Evolutionary conservation across 2,329 filamentous ascomycete species (phyloP), one percentile per base, ranked within the genome.

Genomic region (Huntiella omanensis): DNA sequence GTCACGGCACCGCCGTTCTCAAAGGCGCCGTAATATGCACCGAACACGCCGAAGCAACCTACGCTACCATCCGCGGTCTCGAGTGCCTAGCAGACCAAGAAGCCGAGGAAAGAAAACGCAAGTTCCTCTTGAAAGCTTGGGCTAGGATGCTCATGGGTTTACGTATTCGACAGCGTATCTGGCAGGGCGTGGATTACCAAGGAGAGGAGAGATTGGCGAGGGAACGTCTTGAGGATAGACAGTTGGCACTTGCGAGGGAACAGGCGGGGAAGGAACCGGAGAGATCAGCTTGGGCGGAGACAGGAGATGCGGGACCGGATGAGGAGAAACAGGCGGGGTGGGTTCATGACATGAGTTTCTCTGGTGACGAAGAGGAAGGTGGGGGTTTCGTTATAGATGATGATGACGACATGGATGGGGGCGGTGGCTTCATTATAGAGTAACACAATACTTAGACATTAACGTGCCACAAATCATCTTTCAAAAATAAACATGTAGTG

Each of bases 1-100:
- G 84, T 2, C 78, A 84, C 47, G 88, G 88, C 12, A 95, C 85
- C 2, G 86, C 91, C 1, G 71, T 95, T 2, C 63, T 91, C 2
- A 71, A 75, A 34, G 91, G 91, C 2, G 72, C 80, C 1, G 76
- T 98, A 1, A 75, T 93, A 1, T 80, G 86, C 0, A 58, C 62
- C 12, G 80, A 88, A 57, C 75, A 77, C 50, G 69, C 66, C 5
- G 83, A 87, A 47, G 86, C 81, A 0, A 68, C 95, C 0, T 63
- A 72, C 48, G 77, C 74, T 4, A 77, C 83, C 0, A 68, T 93
- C 13, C 65, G 66, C 10, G 80, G 75, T 0, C 63, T 96, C 40
- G 68, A 73, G 32, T 73, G 85, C 49, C 66, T 83, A 51, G 70
- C 75, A 51, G 69, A 70, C 15, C 70, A 81, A 55, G 65, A 71